Percentiles rank a stretch among this genome's conserved stretches.
Conservation (phyloP, 2,329 filamentous ascomycete genomes). For the Paradendryphiella salina region DNA sequence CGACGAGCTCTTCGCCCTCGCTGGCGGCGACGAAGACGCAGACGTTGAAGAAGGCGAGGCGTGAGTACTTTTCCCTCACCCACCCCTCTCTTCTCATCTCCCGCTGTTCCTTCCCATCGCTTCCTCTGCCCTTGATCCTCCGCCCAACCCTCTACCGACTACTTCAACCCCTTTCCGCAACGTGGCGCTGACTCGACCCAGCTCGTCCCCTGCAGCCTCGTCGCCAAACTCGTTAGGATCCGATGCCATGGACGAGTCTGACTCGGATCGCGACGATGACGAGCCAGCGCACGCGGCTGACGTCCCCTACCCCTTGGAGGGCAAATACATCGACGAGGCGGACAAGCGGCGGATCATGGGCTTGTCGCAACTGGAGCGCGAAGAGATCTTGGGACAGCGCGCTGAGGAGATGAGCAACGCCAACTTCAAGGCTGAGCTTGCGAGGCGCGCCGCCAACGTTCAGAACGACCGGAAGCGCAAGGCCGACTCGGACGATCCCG, state of each 20-base stretch:
- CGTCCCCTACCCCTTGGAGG: constrained; percentile 80
- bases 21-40: constrained; percentile 69
- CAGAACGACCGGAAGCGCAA: constrained; percentile 71
- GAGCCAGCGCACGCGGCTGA: constrained; percentile 60
- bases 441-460: constrained; percentile 70
- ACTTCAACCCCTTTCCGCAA: constrained; percentile 11
- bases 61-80: constrained; percentile 59
- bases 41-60: constrained; percentile 76
- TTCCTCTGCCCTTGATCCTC: constrained; percentile 13
- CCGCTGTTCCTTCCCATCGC: constrained; percentile 3
- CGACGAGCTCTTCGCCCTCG: constrained; percentile 89
- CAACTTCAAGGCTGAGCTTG: constrained; percentile 79
- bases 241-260: constrained; percentile 83
- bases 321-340: constrained; percentile 67
- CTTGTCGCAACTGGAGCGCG: constrained; percentile 87
- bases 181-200: constrained; percentile 49
- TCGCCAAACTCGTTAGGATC: constrained; percentile 76
- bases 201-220: constrained; percentile 66
- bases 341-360: constrained; percentile 69
- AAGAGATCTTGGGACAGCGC: constrained; percentile 86
- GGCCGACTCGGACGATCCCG: constrained; percentile 74
- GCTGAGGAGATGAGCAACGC: constrained; percentile 79
- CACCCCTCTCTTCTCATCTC: constrained; percentile 9
- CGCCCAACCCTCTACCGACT: constrained; percentile 17
- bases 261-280: constrained; percentile 53